These are phyloP conservation scores for Colletotrichum orchidophilum DNA, from an alignment of 2,329 filamentous ascomycete genomes.

Conservation along the genomic window DNA sequence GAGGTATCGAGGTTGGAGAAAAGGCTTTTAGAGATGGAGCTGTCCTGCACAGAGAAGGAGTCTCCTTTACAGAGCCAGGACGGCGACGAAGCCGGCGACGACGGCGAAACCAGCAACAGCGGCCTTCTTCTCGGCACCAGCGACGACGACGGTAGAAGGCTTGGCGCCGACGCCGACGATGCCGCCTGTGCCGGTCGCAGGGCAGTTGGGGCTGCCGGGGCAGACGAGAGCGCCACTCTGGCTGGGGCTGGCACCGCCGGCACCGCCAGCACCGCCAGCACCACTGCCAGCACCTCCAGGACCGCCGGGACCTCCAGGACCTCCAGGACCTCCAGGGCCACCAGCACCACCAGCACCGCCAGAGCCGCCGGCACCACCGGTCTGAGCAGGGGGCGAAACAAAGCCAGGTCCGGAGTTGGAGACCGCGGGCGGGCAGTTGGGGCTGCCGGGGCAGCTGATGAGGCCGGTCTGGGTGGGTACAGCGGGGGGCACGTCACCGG, in stretches of 20 bases:
- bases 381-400: not conserved
- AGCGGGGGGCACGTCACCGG: not conserved
- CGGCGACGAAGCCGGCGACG: slow-evolving; percentile 17
- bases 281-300: not conserved
- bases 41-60: not conserved
- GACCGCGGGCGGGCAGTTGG: not conserved
- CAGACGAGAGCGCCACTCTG: not conserved
- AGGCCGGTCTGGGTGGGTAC: not conserved
- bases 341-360: not conserved
- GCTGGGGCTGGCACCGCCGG: not conserved
- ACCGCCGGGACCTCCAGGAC: not conserved
- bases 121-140: slow-evolving; percentile 13
- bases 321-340: not conserved
- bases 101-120: slow-evolving; percentile 9
- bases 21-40: not conserved
- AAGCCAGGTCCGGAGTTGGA: too few species aligned
- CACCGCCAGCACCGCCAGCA: not conserved
- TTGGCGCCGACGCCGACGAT: not conserved
- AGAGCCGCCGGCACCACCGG: not conserved
- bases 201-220: not conserved
- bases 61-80: slow-evolving; percentile 14
- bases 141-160: slow-evolving; percentile 20
- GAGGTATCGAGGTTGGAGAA: not conserved
- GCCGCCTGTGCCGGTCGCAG: not conserved
- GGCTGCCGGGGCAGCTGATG: not conserved